Conservation (phyloP, 768 basidiomycete genomes). For the Clitopilus passeckerianus region DNA sequence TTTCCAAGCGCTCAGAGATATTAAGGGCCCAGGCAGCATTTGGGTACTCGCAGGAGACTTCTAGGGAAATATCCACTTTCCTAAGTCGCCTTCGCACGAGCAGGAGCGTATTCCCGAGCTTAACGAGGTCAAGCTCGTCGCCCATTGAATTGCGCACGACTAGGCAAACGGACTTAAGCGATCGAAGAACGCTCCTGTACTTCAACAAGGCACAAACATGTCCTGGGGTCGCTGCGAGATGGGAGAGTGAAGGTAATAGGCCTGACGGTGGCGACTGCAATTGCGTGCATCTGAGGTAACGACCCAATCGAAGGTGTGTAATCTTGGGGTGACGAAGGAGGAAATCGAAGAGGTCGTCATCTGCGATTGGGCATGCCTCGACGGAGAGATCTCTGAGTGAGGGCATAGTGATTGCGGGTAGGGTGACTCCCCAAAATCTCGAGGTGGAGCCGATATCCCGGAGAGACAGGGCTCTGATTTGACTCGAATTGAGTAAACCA, state of each 20-base stretch:
- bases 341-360: conserved; percentile 1
- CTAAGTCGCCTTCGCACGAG: background rate
- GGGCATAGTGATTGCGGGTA: conserved; percentile 16
- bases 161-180: conserved; percentile 3
- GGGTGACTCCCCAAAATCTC: conserved; percentile 13
- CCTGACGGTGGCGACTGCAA: background rate
- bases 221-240: conserved; percentile 4
- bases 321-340: conserved; percentile 8
- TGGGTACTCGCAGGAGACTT: background rate
- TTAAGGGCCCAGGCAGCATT: background rate
- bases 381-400: conserved; percentile 16
- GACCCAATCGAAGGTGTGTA: conserved; percentile 6
- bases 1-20: background rate
- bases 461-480: conserved; percentile 17
- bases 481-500: conserved; percentile 13
- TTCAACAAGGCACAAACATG: conserved; percentile 3
- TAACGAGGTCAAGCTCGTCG: background rate
- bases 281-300: conserved; percentile 1
- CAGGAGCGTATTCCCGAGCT: background rate
- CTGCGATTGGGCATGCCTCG: conserved; percentile 8
- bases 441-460: conserved; percentile 11
- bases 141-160: background rate
- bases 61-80: background rate
- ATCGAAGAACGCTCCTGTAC: background rate
- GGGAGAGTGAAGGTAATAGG: conserved; percentile 2